Conservation (phyloP, 169 alveolate genomes). For the Babesia ovata region DNA sequence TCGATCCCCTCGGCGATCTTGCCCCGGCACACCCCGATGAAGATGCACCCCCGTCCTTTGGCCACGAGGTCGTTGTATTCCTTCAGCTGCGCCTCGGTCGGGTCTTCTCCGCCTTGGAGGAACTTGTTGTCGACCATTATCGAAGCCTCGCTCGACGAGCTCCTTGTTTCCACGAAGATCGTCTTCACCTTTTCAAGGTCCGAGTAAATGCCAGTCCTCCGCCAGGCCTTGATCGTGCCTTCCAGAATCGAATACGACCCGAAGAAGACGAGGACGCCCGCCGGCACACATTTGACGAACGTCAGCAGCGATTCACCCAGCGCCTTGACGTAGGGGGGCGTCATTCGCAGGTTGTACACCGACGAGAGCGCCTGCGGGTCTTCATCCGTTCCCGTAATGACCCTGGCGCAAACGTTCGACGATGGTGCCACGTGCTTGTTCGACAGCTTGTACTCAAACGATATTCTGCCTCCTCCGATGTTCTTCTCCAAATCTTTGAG, state of each 20-base stretch:
- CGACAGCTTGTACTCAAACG: conserved; percentile 86
- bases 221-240: conserved; percentile 83
- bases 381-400: conserved; percentile 63
- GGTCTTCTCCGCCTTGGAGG: conserved; percentile 19
- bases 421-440: conserved; percentile 90
- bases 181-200: conserved; percentile 71
- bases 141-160: conserved; percentile 45
- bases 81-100: conserved; percentile 71
- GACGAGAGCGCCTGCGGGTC: conserved; percentile 73
- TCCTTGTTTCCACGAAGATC: conserved; percentile 70
- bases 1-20: conserved; percentile 94
- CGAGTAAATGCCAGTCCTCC: conserved; percentile 74
- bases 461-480: conserved; percentile 82
- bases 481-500: conserved; percentile 86
- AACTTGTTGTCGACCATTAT: conserved; percentile 64
- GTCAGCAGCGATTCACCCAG: conserved; percentile 76
- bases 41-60: conserved; percentile 83
- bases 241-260: conserved; percentile 89
- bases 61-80: conserved; percentile 72
- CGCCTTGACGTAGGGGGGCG: conserved; percentile 58
- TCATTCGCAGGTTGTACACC: conserved; percentile 80
- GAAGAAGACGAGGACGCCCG: conserved; percentile 85
- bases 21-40: conserved; percentile 93
- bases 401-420: conserved; percentile 81
- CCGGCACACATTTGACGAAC: conserved; percentile 78